Percentiles rank a stretch among this genome's conserved stretches.
Conservation (phyloP, 495 filamentous ascomycete species). For the Penicillium pancosmium region DNA sequence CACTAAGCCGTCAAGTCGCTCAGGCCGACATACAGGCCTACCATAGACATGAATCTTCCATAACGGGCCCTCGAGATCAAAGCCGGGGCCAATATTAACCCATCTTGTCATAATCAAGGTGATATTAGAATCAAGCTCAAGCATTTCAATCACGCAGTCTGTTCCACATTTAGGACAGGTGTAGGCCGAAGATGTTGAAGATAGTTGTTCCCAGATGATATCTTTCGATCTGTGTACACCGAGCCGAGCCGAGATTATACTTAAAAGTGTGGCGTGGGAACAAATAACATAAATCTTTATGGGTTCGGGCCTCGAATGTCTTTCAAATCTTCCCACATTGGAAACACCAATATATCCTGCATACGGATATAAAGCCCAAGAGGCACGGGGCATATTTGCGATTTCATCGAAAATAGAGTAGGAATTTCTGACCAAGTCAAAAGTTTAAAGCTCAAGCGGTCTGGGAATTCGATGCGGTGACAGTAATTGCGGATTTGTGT, state of each 20-base stretch:
- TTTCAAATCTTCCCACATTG: background rate
- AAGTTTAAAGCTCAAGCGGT: no score
- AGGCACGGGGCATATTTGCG: background rate
- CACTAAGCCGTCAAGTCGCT: no score
- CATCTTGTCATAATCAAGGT: conserved; percentile 12
- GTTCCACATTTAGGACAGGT: background rate
- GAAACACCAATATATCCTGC: background rate
- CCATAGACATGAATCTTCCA: conserved; percentile 3
- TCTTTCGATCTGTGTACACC: no score
- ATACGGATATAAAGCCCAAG: background rate
- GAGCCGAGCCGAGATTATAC: no score
- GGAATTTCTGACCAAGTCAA: background rate
- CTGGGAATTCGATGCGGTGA: background rate
- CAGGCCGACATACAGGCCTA: no score
- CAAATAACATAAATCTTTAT: no score
- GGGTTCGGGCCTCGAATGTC: no score
- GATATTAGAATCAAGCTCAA: background rate
- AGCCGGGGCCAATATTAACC: conserved; percentile 6
- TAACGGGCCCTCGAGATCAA: conserved; percentile 1
- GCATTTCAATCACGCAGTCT: background rate
- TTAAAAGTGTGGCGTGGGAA: no score
- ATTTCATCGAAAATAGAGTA: background rate
- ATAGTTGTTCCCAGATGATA: no score
- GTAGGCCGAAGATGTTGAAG: background rate
- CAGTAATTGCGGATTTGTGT: background rate